Base-by-base conservation (phyloP, 768 basidiomycete species). In the Brasilioporus rufonigricans region DNA sequence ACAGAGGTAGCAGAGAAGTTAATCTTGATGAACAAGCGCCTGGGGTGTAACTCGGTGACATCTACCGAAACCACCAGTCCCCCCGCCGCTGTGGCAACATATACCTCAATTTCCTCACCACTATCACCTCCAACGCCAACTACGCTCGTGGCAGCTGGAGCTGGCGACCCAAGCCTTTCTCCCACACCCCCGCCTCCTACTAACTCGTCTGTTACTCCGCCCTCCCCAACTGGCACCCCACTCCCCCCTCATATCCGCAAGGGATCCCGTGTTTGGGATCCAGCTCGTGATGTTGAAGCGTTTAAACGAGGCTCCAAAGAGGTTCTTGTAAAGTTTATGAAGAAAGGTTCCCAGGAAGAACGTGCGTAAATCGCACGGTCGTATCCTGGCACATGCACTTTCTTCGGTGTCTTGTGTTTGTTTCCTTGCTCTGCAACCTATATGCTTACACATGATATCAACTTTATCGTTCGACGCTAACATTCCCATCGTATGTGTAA, bases 271-370 rank as follows among this genome's bases (percentile, higher is more conserved):
- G 86, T 89, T 5, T 96, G 89, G 85, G 92, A 94, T 66, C 93
- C 93, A 18, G 84, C 85, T 11, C 84, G 92, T 21, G 87, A 86
- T 41, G 85, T 94, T 3, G 93, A 95, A 55, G 63, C 89, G 38
- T 93, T 94, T 73, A 94, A 93, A 70, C 83, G 82, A 48, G 87
- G 87, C 14, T 93, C 91, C 2, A 92, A 95, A 68, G 89, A 94
- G 62, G 91, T 93, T 24, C 76, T 95, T 27, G 83, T 88, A 11
- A 77, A 89, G 45, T 93, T 95, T 71, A 74, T 93, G 74, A 87
- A 82, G 65, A 85, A 87, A 80, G 84, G 86, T 21, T 81, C 85
- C 45, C 86, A 82, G 79, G 86, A 86, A 55, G 80, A 83, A 26
- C 82, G 39, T 32, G 38, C 50, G n/a, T 67, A 44, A 63, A 51